These are phyloP conservation scores for Rhynchospora pubera DNA, from an alignment of 176 grass and related monocot genomes.

Conservation along the genomic window DNA sequence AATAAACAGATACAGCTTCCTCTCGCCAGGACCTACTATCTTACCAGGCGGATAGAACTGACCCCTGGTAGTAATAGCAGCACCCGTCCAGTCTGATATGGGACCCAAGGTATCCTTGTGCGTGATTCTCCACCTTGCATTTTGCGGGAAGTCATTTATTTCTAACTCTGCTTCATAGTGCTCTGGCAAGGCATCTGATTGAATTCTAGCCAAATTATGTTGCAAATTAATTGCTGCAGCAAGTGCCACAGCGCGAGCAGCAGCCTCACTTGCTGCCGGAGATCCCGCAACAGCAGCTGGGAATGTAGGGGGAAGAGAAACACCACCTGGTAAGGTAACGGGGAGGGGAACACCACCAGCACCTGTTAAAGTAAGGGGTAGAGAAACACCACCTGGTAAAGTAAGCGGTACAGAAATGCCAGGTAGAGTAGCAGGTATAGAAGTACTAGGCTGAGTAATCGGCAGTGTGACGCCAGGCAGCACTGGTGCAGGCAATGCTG, in stretches of 20 bases:
- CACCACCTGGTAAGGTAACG: constrained; percentile 33
- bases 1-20: constrained; percentile 88
- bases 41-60: constrained; percentile 74
- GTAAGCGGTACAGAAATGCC: constrained; percentile 18
- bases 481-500: constrained; percentile 51
- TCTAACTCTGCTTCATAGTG: constrained; percentile 97
- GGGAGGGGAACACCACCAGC: constrained; percentile 30
- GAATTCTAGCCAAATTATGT: constrained; percentile 85
- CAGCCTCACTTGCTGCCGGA: constrained; percentile 48
- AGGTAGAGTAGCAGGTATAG: constrained; percentile 41
- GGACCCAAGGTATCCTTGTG: constrained; percentile 92
- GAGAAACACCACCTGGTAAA: constrained; percentile 40
- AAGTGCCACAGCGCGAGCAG: constrained; percentile 60
- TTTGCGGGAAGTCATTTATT: constrained; percentile 91
- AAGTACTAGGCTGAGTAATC: constrained; percentile 44
- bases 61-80: constrained; percentile 78
- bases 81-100: constrained; percentile 88
- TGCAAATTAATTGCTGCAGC: constrained; percentile 80
- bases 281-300: constrained; percentile 12
- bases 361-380: constrained; percentile 36
- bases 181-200: constrained; percentile 80
- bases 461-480: constrained; percentile 56
- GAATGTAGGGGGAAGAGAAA: constrained; percentile 19
- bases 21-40: constrained; percentile 70
- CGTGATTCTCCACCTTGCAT: constrained; percentile 91